Evolutionary conservation across 2,329 filamentous ascomycete species (phyloP).

Genomic region (Cladophialophora bantiana): DNA sequence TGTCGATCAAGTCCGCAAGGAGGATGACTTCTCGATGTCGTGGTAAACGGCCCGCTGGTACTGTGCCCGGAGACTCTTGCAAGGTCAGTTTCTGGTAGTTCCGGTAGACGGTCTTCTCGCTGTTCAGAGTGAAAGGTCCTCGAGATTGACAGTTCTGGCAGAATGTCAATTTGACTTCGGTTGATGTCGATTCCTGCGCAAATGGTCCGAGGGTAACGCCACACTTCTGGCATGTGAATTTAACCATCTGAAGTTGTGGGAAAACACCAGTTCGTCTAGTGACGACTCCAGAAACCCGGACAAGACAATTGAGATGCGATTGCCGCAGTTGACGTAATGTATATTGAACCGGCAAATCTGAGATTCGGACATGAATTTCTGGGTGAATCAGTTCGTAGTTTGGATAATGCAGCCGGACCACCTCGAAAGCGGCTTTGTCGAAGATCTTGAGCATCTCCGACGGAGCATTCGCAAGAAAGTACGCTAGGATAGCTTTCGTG

Average conservation of each 20-base stretch:
- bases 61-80: slow-evolving; percentile 95
- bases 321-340: slow-evolving; percentile 94
- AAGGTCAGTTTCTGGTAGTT: slow-evolving; percentile 98
- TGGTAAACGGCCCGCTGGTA: slow-evolving; percentile 91
- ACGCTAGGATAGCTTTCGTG: slow-evolving; percentile 91
- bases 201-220: slow-evolving; percentile 91
- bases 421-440: slow-evolving; percentile 95
- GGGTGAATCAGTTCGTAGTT: slow-evolving; percentile 98
- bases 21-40: slow-evolving; percentile 93
- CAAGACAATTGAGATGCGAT: slow-evolving; percentile 92
- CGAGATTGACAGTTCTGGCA: slow-evolving; percentile 96
- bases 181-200: slow-evolving; percentile 88
- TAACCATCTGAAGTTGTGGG: slow-evolving; percentile 97
- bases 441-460: slow-evolving; percentile 96
- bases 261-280: slow-evolving; percentile 95
- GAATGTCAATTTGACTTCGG: slow-evolving; percentile 94
- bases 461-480: slow-evolving; percentile 94
- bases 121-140: slow-evolving; percentile 93
- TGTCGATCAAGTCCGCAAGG: slow-evolving; percentile 95
- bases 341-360: slow-evolving; percentile 91
- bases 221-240: slow-evolving; percentile 96
- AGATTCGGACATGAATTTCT: slow-evolving; percentile 96
- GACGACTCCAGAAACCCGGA: slow-evolving; percentile 93
- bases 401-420: slow-evolving; percentile 92
- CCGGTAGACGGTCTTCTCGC: slow-evolving; percentile 96